Conservation (phyloP, 1,284 basidiomycete species). For the Porphyrellus sp. region DNA sequence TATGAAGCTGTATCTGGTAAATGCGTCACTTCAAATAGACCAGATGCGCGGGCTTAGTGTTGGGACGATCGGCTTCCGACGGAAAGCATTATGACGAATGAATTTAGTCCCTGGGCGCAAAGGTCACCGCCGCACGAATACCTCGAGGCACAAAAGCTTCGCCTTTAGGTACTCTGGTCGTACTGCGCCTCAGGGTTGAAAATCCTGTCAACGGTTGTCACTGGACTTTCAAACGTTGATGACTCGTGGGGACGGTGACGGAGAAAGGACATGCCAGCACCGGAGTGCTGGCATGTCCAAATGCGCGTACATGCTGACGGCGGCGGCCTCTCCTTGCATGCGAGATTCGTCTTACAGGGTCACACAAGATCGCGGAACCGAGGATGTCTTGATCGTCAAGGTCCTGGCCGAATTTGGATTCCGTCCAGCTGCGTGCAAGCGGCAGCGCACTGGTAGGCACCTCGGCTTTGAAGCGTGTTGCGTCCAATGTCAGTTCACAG, state of each 20-base stretch:
- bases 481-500: slow-evolving; percentile 30
- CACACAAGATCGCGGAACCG: slow-evolving; percentile 28
- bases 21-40: slow-evolving; percentile 9
- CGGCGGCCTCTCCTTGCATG: slow-evolving; percentile 19
- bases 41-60: slow-evolving; percentile 28
- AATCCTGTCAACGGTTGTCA: slow-evolving; percentile 17
- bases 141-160: slow-evolving; percentile 34
- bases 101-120: slow-evolving; percentile 32
- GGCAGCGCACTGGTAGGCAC: slow-evolving; percentile 21
- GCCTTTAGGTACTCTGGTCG: slow-evolving; percentile 33
- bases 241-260: slow-evolving; percentile 19
- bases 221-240: slow-evolving; percentile 4
- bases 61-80: slow-evolving; percentile 29
- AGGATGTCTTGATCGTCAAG: slow-evolving; percentile 26
- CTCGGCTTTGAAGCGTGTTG: slow-evolving; percentile 25
- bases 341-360: slow-evolving; percentile 17
- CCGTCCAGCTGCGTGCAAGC: slow-evolving; percentile 4
- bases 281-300: slow-evolving; percentile 12
- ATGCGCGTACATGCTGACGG: slow-evolving; percentile 12
- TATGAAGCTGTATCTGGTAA: slow-evolving; percentile 13
- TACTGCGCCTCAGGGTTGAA: slow-evolving; percentile 36
- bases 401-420: slow-evolving; percentile 20
- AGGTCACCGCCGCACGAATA: slow-evolving; percentile 32
- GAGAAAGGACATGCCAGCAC: slow-evolving; percentile 7
- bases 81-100: slow-evolving; percentile 32